phyloP scores from a whole-genome alignment of 1,284 basidiomycete species.

The Albatrellus sp. region DNA sequence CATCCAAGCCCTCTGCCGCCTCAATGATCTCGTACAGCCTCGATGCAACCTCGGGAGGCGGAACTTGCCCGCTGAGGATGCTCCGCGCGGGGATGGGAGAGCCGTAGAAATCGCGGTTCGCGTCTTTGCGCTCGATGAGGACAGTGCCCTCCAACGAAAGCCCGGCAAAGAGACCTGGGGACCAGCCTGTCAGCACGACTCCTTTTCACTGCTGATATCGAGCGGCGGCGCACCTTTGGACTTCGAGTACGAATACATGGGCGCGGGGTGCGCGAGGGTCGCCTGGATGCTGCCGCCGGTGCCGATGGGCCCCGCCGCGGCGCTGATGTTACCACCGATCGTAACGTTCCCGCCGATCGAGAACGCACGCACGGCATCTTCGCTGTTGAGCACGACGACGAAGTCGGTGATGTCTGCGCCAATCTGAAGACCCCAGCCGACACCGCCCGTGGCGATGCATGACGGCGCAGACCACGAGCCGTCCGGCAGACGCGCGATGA shows the following conservation, averaged over 20 bases:
- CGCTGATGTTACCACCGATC: conserved; percentile 81
- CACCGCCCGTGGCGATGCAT: conserved; percentile 93
- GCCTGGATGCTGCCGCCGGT: conserved; percentile 89
- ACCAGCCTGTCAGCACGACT: not conserved
- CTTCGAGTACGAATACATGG: conserved; percentile 96
- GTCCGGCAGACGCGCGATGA: conserved; percentile 89
- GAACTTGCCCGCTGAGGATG: conserved; percentile 86
- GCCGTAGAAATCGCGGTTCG: conserved; percentile 92
- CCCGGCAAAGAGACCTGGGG: conserved; percentile 84
- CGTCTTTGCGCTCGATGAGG: conserved; percentile 90
- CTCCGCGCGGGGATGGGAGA: conserved; percentile 82
- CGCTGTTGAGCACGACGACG: conserved; percentile 91
- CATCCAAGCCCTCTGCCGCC: conserved; percentile 71
- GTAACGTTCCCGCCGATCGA: conserved; percentile 93
- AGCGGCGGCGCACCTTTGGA: conserved; percentile 59
- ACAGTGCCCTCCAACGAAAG: conserved; percentile 91
- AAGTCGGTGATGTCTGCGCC: conserved; percentile 85
- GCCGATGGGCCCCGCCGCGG: conserved; percentile 86
- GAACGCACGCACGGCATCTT: conserved; percentile 93
- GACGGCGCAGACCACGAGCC: conserved; percentile 97
- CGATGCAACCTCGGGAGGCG: conserved; percentile 92
- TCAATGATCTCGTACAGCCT: conserved; percentile 93
- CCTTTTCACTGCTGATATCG: no score
- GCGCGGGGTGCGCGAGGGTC: conserved; percentile 82
- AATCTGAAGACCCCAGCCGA: conserved; percentile 94